phyloP scores from a whole-genome alignment of 371 early-diverging fungal genomes.

The Mucor saturninus region DNA sequence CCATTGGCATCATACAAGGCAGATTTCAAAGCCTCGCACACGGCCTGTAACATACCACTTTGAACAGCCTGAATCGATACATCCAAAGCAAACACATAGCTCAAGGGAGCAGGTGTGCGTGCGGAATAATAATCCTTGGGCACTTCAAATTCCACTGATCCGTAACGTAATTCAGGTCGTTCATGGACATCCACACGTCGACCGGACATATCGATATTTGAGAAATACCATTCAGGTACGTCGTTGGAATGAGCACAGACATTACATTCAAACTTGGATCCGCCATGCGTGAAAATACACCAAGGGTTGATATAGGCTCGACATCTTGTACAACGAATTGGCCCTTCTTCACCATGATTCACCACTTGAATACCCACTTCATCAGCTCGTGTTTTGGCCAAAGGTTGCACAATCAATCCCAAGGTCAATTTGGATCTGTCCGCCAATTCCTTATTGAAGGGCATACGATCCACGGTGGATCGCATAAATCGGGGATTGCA shows the following conservation, averaged over 20 bases:
- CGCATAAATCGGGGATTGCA: conserved; percentile 93
- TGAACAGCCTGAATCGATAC: conserved; percentile 87
- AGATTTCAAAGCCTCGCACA: conserved; percentile 74
- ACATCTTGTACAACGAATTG: conserved; percentile 92
- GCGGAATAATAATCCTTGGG: conserved; percentile 70
- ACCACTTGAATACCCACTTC: conserved; percentile 88
- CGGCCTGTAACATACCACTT: conserved; percentile 77
- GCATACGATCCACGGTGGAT: conserved; percentile 87
- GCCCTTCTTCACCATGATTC: conserved; percentile 91
- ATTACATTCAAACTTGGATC: conserved; percentile 90
- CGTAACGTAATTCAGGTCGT: conserved; percentile 91
- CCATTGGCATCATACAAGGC: conserved; percentile 67
- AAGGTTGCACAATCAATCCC: conserved; percentile 91
- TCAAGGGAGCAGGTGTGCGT: conserved; percentile 72
- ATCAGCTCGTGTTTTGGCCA: conserved; percentile 79
- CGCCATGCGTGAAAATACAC: conserved; percentile 89
- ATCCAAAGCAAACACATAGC: conserved; percentile 94
- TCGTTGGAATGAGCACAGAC: conserved; percentile 89
- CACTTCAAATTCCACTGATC: conserved; percentile 92
- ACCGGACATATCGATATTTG: conserved; percentile 94
- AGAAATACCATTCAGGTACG: conserved; percentile 90
- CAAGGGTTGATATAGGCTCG: conserved; percentile 94
- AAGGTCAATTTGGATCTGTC: conserved; percentile 83
- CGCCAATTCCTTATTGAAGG: conserved; percentile 82
- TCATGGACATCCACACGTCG: conserved; percentile 85